These are phyloP conservation scores for Penicillium sp. DNA, from an alignment of 2,329 filamentous ascomycete species.

Conservation along the genomic window DNA sequence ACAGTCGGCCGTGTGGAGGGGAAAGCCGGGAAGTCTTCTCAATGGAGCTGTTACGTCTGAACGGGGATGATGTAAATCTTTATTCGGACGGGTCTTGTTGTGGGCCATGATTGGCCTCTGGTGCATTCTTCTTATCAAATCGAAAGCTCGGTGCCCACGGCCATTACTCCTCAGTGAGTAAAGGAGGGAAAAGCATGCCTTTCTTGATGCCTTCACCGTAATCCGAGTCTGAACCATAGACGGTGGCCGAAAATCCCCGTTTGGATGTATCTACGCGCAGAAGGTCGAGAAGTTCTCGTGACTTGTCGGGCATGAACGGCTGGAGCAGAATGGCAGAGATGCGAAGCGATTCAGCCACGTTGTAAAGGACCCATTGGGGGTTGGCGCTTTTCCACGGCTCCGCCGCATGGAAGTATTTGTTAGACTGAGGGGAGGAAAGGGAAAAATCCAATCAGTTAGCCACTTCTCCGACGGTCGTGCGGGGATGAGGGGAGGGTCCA, in stretches of 20 bases:
- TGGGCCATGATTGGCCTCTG: conserved; percentile 27
- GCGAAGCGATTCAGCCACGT: conserved; percentile 74
- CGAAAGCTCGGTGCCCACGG: conserved; percentile 20
- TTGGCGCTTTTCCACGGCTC: conserved; percentile 68
- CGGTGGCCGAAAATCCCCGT: conserved; percentile 66
- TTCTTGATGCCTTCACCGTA: conserved; percentile 65
- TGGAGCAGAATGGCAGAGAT: conserved; percentile 83
- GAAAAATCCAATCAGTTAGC: conserved; percentile 17
- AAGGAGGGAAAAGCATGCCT: conserved; percentile 57
- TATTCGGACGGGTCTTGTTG: conserved; percentile 16
- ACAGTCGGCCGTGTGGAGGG: conserved; percentile 23
- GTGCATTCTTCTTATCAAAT: conserved; percentile 36
- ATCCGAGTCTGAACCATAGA: conserved; percentile 64
- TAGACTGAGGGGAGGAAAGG: conserved; percentile 54
- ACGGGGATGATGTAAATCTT: conserved; percentile 29
- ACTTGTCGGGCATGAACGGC: conserved; percentile 85
- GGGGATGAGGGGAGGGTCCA: conserved; percentile 10
- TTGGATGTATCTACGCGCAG: conserved; percentile 66
- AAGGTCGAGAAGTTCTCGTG: conserved; percentile 71
- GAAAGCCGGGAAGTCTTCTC: conserved; percentile 24
- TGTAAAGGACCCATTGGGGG: conserved; percentile 67
- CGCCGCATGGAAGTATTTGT: conserved; percentile 66
- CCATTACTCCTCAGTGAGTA: conserved; percentile 44
- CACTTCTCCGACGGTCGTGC: conserved; percentile 14
- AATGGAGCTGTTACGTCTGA: conserved; percentile 23